These are phyloP conservation scores for Backusella parvicylindrica DNA, from an alignment of 192 early-diverging fungal species.

Conservation along the genomic window DNA sequence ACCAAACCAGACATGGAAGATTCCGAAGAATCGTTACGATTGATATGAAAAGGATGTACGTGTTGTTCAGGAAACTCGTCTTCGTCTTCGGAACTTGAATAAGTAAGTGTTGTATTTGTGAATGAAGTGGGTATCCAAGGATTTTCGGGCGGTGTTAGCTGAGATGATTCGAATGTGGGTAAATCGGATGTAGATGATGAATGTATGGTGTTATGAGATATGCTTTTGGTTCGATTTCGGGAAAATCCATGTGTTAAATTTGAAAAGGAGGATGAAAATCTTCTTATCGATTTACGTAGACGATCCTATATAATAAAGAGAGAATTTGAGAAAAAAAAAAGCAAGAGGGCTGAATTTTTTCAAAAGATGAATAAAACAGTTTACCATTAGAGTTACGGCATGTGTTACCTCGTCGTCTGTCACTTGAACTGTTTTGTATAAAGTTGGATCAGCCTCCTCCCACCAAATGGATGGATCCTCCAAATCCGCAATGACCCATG, in stretches of 20 bases:
- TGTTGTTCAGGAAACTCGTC: background rate
- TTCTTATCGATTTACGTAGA: background rate
- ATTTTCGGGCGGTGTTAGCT: background rate
- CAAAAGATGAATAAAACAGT: background rate
- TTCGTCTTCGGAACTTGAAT: background rate
- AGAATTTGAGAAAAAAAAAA: background rate
- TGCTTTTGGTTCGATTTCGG: background rate
- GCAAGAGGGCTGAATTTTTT: background rate
- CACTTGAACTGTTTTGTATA: conserved; percentile 68
- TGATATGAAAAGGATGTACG: background rate
- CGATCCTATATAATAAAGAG: background rate
- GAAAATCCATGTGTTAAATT: background rate
- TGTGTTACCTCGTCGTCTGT: conserved; percentile 83
- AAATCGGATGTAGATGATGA: background rate
- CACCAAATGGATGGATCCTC: conserved; percentile 68
- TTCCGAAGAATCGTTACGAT: background rate
- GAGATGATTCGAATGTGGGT: background rate
- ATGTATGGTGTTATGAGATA: background rate
- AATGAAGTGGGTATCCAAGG: conserved; percentile 11
- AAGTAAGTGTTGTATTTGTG: background rate
- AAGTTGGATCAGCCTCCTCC: conserved; percentile 70
- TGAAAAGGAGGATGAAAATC: background rate
- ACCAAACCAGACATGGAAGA: conserved; percentile 1
- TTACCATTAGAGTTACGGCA: conserved; percentile 65
- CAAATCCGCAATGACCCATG: conserved; percentile 81